Base-by-base conservation (phyloP, 805 yeast genomes). In the Saturnispora quitensis region DNA sequence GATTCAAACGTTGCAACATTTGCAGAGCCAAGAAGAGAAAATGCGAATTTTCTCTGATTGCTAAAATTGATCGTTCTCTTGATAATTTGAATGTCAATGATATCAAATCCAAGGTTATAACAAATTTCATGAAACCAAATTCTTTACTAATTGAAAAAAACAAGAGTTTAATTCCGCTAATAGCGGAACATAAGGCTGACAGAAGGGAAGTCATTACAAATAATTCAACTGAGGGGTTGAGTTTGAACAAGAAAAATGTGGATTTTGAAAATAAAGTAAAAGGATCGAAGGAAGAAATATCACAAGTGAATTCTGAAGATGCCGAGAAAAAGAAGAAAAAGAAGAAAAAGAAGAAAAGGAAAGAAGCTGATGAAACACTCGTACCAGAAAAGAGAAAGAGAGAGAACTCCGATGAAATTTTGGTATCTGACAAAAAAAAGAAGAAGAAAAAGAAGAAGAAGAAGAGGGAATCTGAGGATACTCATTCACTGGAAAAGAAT, bases 1-100 rank as follows among this genome's bases (percentile, higher is more conserved):
- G 48, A 38, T 50, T 50, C 20, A 44, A 50, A 43, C 50, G 49
- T 25, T 56, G 58, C 45, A 53, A 53, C 40, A 47, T 56, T 28
- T 56, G 58, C 31, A 44, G 40, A 34, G 50, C 47, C 20, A 52
- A 52, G 43, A 43, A 43, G n/a, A 44, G 22, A 20, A 48, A 45
- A 13, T 56, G 58, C 40, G 6, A 45, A 10, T 56, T 54, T 44
- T 51, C 58, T 12, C 17, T 38, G 12, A 38, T 38, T 45, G 56
- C 55, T 3, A 50, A 25, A n/a, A 28, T 49, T 24, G 22, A 24
- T 20, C 5, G 33, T 40, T 24, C 27, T 24, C 6, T 27, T 40
- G 44, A 40, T 40, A 40, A 40, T 40, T 40, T 40, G n/a, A 40
- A 27, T 24, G 31, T 40, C 25, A 17, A 40, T 40, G 31, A 40